Evolutionary conservation across 2,329 filamentous ascomycete genomes (phyloP).

Genomic region (Penicillium sp.): DNA sequence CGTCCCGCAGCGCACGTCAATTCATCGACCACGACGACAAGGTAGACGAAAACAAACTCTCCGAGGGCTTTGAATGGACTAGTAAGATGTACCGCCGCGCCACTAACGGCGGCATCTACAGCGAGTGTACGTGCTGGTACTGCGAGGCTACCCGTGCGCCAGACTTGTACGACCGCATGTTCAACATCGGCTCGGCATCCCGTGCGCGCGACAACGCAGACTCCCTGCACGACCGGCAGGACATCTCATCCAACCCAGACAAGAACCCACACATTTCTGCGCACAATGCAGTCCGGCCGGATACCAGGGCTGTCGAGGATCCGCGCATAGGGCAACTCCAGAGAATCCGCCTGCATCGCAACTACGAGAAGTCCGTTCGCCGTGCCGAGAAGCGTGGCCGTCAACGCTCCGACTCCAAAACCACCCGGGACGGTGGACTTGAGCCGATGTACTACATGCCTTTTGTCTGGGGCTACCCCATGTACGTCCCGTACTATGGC

Average conservation of each 20-base stretch:
- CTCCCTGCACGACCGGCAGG: constrained; percentile 39
- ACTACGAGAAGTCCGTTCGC: constrained; percentile 50
- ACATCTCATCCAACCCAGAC: constrained; percentile 50
- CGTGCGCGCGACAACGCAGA: constrained; percentile 54
- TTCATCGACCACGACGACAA: constrained; percentile 85
- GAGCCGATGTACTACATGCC: constrained; percentile 26
- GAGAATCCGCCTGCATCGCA: constrained; percentile 40
- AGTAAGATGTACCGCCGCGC: constrained; percentile 64
- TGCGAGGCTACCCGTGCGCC: constrained; percentile 68
- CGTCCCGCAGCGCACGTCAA: constrained; percentile 31
- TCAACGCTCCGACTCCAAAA: constrained; percentile 32
- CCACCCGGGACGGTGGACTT: constrained; percentile 17
- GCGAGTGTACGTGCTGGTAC: constrained; percentile 47
- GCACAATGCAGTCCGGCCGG: constrained; percentile 62
- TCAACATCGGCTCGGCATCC: constrained; percentile 46
- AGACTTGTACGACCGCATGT: constrained; percentile 48
- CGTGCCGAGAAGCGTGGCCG: constrained; percentile 31
- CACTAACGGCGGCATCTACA: constrained; percentile 60
- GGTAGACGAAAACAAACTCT: constrained; percentile 65
- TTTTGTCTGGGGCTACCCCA: constrained; percentile 48
- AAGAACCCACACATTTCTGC: constrained; percentile 68
- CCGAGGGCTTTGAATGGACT: constrained; percentile 68
- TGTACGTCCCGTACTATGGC: constrained; percentile 45
- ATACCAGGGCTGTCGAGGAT: constrained; percentile 16
- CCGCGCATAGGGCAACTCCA: constrained; percentile 18